Evolutionary conservation across 768 basidiomycete species (phyloP), one percentile per base, ranked within the genome.

Genomic region (Rubroboletus satanas): DNA sequence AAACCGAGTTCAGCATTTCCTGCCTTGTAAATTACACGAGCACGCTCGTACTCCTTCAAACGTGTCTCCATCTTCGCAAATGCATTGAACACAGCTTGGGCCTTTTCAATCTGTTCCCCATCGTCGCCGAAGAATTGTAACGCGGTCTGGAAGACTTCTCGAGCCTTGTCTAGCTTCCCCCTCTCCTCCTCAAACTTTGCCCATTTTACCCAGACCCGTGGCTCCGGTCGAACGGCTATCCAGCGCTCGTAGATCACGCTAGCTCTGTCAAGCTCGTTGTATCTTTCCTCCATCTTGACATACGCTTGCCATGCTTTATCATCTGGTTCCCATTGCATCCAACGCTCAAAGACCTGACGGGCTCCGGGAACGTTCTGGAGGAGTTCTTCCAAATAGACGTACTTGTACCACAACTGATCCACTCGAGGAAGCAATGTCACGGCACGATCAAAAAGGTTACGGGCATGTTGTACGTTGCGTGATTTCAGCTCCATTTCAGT

Each of bases 221-320:
- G 90, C 65, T 93, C 91, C 26, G 85, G 83, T 47, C 69, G 71
- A 35, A 91, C 82, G 4, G 83, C 86, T 49, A 91, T 80, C 90
- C 93, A 93, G 9, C 93, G 80, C 66, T 98, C 96, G 68, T 96
- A 97, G 35, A 98, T 88, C 21, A 86, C 77, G 55, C 93, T 96
- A 3, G 94, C 96, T 9, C 97, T 80, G 63, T 98, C 97, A 21
- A 84, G 74, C 71, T 99, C 97, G 53, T 85, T 78, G 69, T 98
- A 99, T 49, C 97, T 82, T 66, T 88, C 85, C 75, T 99, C 97
- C 70, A 98, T 79, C 76, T 99, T 98, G 79, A 98, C 91, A 73
- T 96, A 98, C n/a, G 93, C 93, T 68, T 94, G 91, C 96, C 96
- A 99, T 4, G 96, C 94, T 77, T 98, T 98, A 82, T 98, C 97